Conservation (phyloP, 169 alveolate genomes). For the Miamiensis avidus region DNA sequence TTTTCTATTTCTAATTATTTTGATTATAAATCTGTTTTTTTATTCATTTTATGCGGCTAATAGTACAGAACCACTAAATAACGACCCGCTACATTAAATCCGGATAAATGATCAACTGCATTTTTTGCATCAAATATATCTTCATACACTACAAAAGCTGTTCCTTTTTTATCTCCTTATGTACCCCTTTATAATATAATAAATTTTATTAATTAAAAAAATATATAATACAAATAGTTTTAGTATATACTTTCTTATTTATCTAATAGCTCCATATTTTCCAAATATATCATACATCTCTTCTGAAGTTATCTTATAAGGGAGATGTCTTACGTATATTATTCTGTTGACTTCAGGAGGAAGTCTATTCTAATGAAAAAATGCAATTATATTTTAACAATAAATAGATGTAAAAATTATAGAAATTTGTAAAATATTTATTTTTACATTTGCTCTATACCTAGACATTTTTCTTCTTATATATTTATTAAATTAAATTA, state of each 20-base stretch:
- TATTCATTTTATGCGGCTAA: conserved; percentile 59
- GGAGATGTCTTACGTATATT: conserved; percentile 85
- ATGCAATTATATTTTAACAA: too few relatives aligned
- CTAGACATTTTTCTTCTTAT: background rate
- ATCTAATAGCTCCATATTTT: conserved; percentile 98
- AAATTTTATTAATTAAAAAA: too few relatives aligned
- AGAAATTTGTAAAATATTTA: too few relatives aligned
- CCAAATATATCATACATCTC: conserved; percentile 99
- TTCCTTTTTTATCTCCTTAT: conserved; percentile 92
- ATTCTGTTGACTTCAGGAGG: conserved; percentile 87
- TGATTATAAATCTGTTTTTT: conserved; percentile 44
- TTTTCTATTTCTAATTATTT: conserved; percentile 49
- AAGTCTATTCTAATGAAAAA: conserved; percentile 45
- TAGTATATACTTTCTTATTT: conserved; percentile 92
- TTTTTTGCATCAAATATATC: conserved; percentile 98
- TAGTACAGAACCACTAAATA: conserved; percentile 74
- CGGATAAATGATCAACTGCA: conserved; percentile 98
- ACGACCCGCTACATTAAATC: conserved; percentile 98
- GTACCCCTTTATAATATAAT: conserved; percentile 73
- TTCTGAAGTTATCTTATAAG: conserved; percentile 91
- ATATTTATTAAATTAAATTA: too few relatives aligned
- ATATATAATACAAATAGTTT: background rate
- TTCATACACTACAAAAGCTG: conserved; percentile 98
- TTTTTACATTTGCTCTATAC: background rate
- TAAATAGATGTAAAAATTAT: too few relatives aligned